A percentile compares a stretch with the other conserved stretches of the same genome.
Evolutionary conservation across 306 rosid genomes (phyloP).

Genomic region (Casuarina equisetifolia): DNA sequence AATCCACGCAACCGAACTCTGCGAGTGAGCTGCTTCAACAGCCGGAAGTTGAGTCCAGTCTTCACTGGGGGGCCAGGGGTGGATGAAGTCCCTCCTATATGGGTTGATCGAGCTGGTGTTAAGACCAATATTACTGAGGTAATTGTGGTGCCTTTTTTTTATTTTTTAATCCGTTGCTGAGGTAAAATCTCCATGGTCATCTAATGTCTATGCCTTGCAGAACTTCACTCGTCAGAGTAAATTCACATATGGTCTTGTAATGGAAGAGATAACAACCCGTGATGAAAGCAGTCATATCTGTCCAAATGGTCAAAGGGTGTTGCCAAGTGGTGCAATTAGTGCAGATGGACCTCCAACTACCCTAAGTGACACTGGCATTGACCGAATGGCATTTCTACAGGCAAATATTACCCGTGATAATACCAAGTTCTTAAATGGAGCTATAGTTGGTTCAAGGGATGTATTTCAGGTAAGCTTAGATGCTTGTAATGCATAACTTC

Average conservation of each 20-base stretch:
- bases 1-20: conserved; percentile 73
- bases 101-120: conserved; percentile 91
- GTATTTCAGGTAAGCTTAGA: conserved; percentile 74
- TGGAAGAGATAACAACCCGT: conserved; percentile 95
- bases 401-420: conserved; percentile 94
- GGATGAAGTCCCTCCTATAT: conserved; percentile 93
- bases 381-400: conserved; percentile 85
- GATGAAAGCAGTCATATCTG: conserved; percentile 82
- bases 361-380: conserved; percentile 93
- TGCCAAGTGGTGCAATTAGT: conserved; percentile 87
- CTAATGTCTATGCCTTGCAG: conserved; percentile 39
- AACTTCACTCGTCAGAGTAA: conserved; percentile 94
- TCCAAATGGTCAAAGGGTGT: conserved; percentile 72
- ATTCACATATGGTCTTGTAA: conserved; percentile 90
- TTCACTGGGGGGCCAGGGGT: conserved; percentile 96
- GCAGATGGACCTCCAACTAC: conserved; percentile 98
- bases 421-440: conserved; percentile 87
- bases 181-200: not conserved
- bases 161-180: not conserved
- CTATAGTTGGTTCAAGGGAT: conserved; percentile 79
- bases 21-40: conserved; percentile 88
- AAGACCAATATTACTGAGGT: conserved; percentile 96
- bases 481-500: not conserved
- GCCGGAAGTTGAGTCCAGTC: conserved; percentile 92
- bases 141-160: conserved; percentile 14